Conservation (phyloP, 192 early-diverging fungal genomes). For the Chytriomyces hyalinus region DNA sequence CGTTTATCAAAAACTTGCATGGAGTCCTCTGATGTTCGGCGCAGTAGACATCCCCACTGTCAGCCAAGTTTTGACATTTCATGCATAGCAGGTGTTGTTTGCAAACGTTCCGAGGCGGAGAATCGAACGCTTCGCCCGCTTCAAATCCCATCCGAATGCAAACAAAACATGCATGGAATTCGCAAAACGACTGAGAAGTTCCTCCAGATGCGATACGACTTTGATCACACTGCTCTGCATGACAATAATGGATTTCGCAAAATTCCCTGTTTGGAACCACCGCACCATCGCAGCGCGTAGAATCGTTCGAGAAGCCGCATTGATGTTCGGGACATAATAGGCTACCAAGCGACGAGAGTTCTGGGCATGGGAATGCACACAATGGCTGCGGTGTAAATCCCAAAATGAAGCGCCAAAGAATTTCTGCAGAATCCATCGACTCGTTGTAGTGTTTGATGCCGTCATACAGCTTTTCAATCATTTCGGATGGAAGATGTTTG, state of each 20-base stretch:
- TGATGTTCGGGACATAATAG: constrained; percentile 28
- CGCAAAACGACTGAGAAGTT: constrained; percentile 28
- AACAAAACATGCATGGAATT: constrained; percentile 33
- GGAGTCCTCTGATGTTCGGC: background rate
- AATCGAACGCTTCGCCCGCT: constrained; percentile 18
- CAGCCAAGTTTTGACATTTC: background rate
- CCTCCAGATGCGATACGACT: background rate
- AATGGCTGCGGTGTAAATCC: constrained; percentile 32
- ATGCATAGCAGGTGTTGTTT: constrained; percentile 36
- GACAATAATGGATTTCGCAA: constrained; percentile 32
- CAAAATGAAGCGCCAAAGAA: constrained; percentile 26
- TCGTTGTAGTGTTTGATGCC: constrained; percentile 40
- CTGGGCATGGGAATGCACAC: constrained; percentile 25
- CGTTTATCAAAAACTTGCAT: background rate
- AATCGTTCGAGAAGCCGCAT: background rate
- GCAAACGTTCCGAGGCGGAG: constrained; percentile 37
- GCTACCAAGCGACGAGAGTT: constrained; percentile 17
- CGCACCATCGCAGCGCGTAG: constrained; percentile 9
- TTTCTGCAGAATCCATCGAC: constrained; percentile 26
- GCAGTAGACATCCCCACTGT: constrained; percentile 1
- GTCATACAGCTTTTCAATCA: constrained; percentile 30
- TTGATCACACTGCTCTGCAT: constrained; percentile 7
- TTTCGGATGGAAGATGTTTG: background rate
- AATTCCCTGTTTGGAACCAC: constrained; percentile 14
- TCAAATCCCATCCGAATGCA: constrained; percentile 26